phyloP scores from a whole-genome alignment of 2,329 filamentous ascomycete species.

The Sporothrix luriei region DNA sequence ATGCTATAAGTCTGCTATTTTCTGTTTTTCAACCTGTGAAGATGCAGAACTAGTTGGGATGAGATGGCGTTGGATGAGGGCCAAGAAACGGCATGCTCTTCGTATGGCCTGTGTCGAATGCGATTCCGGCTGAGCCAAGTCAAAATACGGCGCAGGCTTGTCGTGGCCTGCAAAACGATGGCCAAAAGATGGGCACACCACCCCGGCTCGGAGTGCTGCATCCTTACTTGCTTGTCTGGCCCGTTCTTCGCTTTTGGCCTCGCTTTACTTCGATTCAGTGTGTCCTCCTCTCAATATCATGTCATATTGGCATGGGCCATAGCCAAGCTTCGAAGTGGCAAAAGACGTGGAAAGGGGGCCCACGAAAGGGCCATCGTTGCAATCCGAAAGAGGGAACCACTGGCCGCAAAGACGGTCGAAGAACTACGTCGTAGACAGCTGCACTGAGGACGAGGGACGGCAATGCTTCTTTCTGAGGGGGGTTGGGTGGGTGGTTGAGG shows the following conservation, averaged over 20 bases:
- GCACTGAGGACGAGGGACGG: slow-evolving; percentile 1
- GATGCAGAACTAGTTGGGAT: background rate
- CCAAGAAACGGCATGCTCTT: background rate
- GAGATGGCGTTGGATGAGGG: slow-evolving; percentile 6
- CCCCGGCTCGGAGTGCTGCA: background rate
- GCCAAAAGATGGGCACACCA: slow-evolving; percentile 10
- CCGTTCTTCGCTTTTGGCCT: background rate
- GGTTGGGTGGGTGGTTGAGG: background rate
- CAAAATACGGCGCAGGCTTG: background rate
- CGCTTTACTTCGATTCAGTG: background rate
- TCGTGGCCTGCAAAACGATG: background rate
- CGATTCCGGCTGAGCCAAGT: background rate
- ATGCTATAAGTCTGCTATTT: too few species aligned
- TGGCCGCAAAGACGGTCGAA: slow-evolving; percentile 18
- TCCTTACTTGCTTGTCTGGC: background rate
- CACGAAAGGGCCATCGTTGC: slow-evolving; percentile 19
- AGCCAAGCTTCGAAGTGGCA: slow-evolving; percentile 9
- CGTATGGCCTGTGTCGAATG: background rate
- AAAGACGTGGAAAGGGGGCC: slow-evolving; percentile 13
- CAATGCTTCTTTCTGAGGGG: slow-evolving; percentile 18
- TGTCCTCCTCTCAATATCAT: background rate
- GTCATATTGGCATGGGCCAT: slow-evolving; percentile 3
- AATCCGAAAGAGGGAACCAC: slow-evolving; percentile 14
- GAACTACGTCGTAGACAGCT: background rate
- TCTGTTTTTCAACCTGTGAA: background rate